phyloP scores from a whole-genome alignment of 192 early-diverging fungal species.

The Coemansia sp. region DNA sequence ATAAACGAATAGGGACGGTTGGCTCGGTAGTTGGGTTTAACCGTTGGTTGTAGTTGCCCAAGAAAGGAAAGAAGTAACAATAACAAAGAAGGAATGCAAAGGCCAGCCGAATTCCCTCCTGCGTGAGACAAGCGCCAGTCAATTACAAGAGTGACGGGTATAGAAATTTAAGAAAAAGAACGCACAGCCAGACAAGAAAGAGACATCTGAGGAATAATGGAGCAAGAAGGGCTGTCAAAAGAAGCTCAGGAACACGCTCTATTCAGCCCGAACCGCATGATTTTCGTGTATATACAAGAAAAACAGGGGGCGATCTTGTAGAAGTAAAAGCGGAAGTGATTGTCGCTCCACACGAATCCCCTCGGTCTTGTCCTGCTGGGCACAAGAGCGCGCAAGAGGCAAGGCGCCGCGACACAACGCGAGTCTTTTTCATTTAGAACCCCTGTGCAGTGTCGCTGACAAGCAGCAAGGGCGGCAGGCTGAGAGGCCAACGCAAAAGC shows the following conservation, averaged over 20 bases:
- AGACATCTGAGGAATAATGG: not conserved
- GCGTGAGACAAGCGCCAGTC: not conserved
- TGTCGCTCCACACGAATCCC: conserved; percentile 5
- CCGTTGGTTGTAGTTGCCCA: not conserved
- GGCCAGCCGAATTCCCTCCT: not conserved
- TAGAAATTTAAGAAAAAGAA: not conserved
- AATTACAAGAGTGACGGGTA: not conserved
- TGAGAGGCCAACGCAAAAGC: not conserved
- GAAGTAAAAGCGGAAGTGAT: conserved; percentile 11
- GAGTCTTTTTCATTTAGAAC: not conserved
- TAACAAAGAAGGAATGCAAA: not conserved
- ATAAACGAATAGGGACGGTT: not conserved
- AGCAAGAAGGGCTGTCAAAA: not conserved
- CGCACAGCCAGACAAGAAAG: not conserved
- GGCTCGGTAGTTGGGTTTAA: not conserved
- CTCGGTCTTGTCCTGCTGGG: not conserved
- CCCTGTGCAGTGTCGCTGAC: not conserved
- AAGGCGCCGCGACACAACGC: too few species aligned
- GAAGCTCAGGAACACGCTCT: not conserved
- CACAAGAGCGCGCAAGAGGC: not conserved
- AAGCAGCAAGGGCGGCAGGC: not conserved
- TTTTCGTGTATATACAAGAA: conserved; percentile 3
- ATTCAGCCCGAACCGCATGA: conserved; percentile 8
- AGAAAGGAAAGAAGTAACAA: not conserved
- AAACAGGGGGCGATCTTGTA: not conserved